Conservation (phyloP, 768 basidiomycete genomes). For the Fibroporia radiculosa region DNA sequence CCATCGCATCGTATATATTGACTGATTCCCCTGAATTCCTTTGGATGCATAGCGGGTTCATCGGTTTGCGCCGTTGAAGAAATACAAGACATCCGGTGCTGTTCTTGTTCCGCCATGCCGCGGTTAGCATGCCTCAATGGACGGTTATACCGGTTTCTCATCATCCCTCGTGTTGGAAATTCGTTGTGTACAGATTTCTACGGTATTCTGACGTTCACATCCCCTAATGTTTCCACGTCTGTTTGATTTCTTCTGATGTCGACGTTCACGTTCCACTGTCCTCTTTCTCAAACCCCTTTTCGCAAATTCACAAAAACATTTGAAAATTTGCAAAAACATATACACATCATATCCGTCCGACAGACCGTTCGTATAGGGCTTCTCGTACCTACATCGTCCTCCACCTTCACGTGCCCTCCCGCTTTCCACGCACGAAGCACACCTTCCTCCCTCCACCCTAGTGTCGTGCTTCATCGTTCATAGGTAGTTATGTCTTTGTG, state of each 20-base stretch:
- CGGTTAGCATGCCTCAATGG: constrained; percentile 15
- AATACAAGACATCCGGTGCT: constrained; percentile 16
- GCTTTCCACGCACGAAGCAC: constrained; percentile 14
- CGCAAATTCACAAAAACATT: constrained; percentile 44
- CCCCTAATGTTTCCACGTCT: constrained; percentile 25
- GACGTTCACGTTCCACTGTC: constrained; percentile 24
- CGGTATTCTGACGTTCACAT: constrained; percentile 29
- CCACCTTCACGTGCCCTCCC: constrained; percentile 19
- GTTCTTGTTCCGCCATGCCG: constrained; percentile 8
- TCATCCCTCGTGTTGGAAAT: constrained; percentile 10
- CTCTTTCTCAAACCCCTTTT: constrained; percentile 31
- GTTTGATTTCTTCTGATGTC: constrained; percentile 25
- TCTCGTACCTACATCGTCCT: no score
- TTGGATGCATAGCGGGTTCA: constrained; percentile 21
- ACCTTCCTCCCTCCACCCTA: constrained; percentile 2
- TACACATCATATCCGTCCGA: constrained; percentile 21
- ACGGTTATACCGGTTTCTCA: constrained; percentile 13
- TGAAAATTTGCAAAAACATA: constrained; percentile 30
- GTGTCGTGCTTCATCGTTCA: constrained; percentile 12
- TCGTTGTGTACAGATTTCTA: constrained; percentile 30
- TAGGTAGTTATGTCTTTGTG: constrained; percentile 12
- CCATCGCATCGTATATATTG: constrained; percentile 28
- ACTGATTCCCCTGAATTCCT: constrained; percentile 8
- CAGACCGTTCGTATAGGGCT: constrained; percentile 14
- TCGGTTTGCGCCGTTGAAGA: constrained; percentile 19